Percentiles rank a stretch among this genome's conserved stretches.
These are phyloP conservation scores for Scleroderma citrinum DNA, from an alignment of 768 basidiomycete genomes.

Conservation along the genomic window DNA sequence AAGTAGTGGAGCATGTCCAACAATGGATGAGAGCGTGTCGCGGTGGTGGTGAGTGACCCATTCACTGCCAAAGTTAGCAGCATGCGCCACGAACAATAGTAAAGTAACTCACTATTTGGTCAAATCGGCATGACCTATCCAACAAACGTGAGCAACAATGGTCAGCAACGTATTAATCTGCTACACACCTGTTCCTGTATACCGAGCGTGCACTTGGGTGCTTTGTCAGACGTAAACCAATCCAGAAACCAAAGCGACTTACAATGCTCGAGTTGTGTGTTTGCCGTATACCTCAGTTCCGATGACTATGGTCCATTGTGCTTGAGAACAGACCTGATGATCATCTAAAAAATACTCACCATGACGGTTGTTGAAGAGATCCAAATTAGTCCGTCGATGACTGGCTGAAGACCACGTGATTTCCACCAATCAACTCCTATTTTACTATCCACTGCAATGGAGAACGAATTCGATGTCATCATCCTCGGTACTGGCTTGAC, in stretches of 20 bases:
- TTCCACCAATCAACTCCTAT: not conserved
- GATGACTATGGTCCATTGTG: conserved; percentile 55
- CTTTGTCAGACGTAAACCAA: conserved; percentile 8
- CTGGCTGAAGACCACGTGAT: not conserved
- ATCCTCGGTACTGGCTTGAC: conserved; percentile 76
- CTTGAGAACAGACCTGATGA: not conserved
- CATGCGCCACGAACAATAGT: not conserved
- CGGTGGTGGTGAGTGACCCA: conserved; percentile 98
- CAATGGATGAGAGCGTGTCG: conserved; percentile 89
- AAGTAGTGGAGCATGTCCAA: conserved; percentile 81
- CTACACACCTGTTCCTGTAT: conserved; percentile 85
- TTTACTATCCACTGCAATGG: no score
- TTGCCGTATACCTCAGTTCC: conserved; percentile 92
- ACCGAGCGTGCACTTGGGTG: conserved; percentile 81
- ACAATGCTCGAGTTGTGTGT: conserved; percentile 94
- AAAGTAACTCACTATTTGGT: conserved; percentile 77
- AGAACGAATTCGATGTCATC: conserved; percentile 54
- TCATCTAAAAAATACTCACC: conserved; percentile 12
- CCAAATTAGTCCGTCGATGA: no score
- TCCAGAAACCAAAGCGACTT: conserved; percentile 26
- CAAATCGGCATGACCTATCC: conserved; percentile 86
- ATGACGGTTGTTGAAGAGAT: conserved; percentile 9
- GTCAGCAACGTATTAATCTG: not conserved
- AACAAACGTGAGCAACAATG: conserved; percentile 8
- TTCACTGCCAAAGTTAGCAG: conserved; percentile 52